phyloP scores from a whole-genome alignment of 495 filamentous ascomycete genomes.

The Lasiosphaeriaceae sp. region DNA sequence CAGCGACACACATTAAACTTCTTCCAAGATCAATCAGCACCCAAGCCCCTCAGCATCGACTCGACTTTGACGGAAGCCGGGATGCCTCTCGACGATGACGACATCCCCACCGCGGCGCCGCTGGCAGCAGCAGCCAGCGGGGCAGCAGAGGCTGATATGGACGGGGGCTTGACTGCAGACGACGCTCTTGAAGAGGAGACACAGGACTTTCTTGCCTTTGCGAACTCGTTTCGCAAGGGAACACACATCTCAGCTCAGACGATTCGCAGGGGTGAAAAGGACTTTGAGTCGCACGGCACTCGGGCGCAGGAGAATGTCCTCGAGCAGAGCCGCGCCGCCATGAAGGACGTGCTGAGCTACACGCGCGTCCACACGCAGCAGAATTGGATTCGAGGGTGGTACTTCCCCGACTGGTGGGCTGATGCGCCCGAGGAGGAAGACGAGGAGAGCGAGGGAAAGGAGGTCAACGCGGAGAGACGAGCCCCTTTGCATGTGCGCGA shows the following conservation, averaged over 20 bases:
- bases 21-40: not conserved
- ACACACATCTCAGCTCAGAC: conserved; percentile 38
- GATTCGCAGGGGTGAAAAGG: conserved; percentile 72
- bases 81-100: conserved; percentile 46
- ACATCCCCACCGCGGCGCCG: conserved; percentile 25
- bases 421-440: conserved; percentile 30
- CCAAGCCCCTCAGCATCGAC: too few species aligned
- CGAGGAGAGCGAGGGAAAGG: conserved; percentile 10
- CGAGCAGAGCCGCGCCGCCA: conserved; percentile 75
- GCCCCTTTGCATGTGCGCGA: conserved; percentile 40
- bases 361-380: conserved; percentile 57
- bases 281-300: conserved; percentile 92
- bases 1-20: not conserved
- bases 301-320: conserved; percentile 71
- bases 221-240: conserved; percentile 48
- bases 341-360: conserved; percentile 80
- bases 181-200: conserved; percentile 69
- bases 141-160: conserved; percentile 4
- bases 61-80: not conserved
- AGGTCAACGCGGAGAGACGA: conserved; percentile 20
- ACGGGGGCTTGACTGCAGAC: conserved; percentile 29
- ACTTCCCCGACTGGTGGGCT: conserved; percentile 47
- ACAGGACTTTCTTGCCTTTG: conserved; percentile 82
- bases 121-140: conserved; percentile 1
- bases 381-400: conserved; percentile 51